Conservation (phyloP, 805 yeast genomes). For the Saturnispora besseyi region DNA sequence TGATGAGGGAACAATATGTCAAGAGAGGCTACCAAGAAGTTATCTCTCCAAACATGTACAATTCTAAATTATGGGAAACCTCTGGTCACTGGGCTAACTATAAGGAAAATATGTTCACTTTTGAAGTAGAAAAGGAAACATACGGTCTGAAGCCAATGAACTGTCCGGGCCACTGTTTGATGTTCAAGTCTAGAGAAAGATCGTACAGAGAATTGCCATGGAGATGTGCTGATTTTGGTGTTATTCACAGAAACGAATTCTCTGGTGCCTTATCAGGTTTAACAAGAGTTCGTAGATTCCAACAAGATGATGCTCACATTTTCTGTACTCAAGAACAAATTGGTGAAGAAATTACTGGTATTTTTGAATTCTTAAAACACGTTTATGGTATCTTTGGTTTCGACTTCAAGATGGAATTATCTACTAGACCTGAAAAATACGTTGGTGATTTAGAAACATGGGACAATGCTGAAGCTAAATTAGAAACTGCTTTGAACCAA, state of each 20-base stretch:
- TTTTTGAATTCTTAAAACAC: constrained; percentile 76
- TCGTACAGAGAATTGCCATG: constrained; percentile 95
- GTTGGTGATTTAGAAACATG: constrained; percentile 93
- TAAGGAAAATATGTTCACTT: constrained; percentile 94
- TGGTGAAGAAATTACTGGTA: constrained; percentile 71
- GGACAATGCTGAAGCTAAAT: constrained; percentile 82
- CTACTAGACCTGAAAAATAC: constrained; percentile 94
- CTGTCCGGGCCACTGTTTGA: constrained; percentile 71
- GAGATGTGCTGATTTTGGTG: constrained; percentile 98
- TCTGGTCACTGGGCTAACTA: constrained; percentile 99
- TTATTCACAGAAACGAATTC: constrained; percentile 91
- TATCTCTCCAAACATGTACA: constrained; percentile 98
- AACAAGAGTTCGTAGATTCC: constrained; percentile 97
- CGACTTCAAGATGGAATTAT: constrained; percentile 91
- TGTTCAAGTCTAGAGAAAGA: constrained; percentile 87
- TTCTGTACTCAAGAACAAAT: constrained; percentile 93
- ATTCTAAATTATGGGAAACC: constrained; percentile 94
- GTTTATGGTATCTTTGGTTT: constrained; percentile 90
- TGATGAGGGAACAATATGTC: constrained; percentile 77
- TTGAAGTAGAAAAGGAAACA: constrained; percentile 93
- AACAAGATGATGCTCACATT: constrained; percentile 98
- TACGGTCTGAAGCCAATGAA: constrained; percentile 89
- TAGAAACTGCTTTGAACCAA: constrained; percentile 71
- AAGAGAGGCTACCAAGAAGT: constrained; percentile 97
- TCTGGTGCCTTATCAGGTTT: constrained; percentile 91